Percentiles rank a stretch among this genome's conserved stretches.
Evolutionary conservation across 2,329 filamentous ascomycete species (phyloP).

Genomic region (Hirsutella rhossiliensis): DNA sequence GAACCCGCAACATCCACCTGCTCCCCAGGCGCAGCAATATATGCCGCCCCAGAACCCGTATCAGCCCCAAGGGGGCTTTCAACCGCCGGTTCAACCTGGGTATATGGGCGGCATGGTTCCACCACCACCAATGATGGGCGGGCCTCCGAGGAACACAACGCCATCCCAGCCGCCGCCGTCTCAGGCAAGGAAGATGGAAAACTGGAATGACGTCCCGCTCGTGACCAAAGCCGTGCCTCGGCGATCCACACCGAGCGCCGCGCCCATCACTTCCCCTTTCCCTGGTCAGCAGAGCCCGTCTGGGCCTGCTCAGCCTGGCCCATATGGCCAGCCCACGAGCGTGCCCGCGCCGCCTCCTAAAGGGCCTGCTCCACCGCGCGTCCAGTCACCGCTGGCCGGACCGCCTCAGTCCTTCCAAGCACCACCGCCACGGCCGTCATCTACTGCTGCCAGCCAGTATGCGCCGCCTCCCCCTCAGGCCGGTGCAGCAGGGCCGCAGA

Average conservation of each 20-base stretch:
- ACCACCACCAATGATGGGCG: constrained; percentile 22
- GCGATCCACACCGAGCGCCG: constrained; percentile 59
- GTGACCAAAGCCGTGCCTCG: constrained; percentile 65
- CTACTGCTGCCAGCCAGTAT: constrained; percentile 49
- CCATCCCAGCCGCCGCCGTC: constrained; percentile 60
- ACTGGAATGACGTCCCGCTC: constrained; percentile 93
- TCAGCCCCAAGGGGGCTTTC: constrained; percentile 32
- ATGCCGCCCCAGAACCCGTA: constrained; percentile 24
- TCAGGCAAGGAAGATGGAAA: constrained; percentile 57
- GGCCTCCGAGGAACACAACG: constrained; percentile 44
- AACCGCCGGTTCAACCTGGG: constrained; percentile 31
- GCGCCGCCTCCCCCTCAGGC: constrained; percentile 34
- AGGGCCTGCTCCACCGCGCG: constrained; percentile 54
- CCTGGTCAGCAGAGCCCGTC: constrained; percentile 46
- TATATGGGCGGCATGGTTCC: constrained; percentile 22
- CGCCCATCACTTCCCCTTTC: constrained; percentile 66
- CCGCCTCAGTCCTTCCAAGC: constrained; percentile 32
- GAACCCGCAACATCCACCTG: constrained; percentile 10
- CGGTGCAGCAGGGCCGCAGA: constrained; percentile 49
- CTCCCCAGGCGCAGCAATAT: constrained; percentile 22
- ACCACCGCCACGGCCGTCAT: constrained; percentile 46
- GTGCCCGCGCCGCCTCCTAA: constrained; percentile 79
- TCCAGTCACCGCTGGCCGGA: constrained; percentile 59
- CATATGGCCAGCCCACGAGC: constrained; percentile 51
- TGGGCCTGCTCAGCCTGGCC: constrained; percentile 45